Percentiles rank a stretch among this genome's conserved stretches.
phyloP scores from a whole-genome alignment of 139 green algal genomes.

The Chlamydomonas incerta region DNA sequence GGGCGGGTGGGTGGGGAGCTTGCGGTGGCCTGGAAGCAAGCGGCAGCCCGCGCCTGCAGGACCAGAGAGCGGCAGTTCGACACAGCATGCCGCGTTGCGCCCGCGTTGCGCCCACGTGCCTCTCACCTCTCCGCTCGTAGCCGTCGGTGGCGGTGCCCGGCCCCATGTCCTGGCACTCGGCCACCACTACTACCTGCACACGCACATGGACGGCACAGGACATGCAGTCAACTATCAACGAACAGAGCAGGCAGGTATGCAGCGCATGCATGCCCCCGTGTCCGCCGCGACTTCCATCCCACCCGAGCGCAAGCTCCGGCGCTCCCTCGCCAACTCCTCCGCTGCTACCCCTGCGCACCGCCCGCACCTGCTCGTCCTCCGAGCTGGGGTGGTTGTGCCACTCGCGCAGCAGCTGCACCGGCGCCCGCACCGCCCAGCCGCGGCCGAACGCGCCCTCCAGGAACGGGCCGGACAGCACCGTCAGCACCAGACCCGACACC shows the following conservation, averaged over 20 bases:
- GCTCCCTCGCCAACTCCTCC: no score
- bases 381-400: slow-evolving; percentile 1
- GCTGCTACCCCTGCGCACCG: neutral
- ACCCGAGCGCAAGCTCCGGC: no score
- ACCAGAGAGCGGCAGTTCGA: neutral
- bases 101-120: no score
- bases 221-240: no score
- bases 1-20: no score
- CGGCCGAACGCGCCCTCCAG: slow-evolving; percentile 41
- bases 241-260: no score
- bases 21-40: no score
- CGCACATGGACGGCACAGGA: no score
- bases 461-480: slow-evolving; percentile 24
- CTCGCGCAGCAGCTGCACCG: slow-evolving; percentile 33
- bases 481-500: slow-evolving; percentile 29
- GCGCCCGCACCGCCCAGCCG: slow-evolving; percentile 3
- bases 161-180: slow-evolving; percentile 46
- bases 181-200: slow-evolving; percentile 49
- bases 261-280: no score
- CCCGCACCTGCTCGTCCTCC: slow-evolving; percentile 9
- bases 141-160: slow-evolving; percentile 28
- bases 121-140: slow-evolving; percentile 33
- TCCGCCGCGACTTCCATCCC: no score
- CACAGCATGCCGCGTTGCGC: neutral
- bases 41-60: no score